A percentile compares a stretch with the other conserved stretches of the same genome.
Evolutionary conservation across 805 yeast genomes (phyloP).

Genomic region (Cyberlindnera nakhonratchasimensis): DNA sequence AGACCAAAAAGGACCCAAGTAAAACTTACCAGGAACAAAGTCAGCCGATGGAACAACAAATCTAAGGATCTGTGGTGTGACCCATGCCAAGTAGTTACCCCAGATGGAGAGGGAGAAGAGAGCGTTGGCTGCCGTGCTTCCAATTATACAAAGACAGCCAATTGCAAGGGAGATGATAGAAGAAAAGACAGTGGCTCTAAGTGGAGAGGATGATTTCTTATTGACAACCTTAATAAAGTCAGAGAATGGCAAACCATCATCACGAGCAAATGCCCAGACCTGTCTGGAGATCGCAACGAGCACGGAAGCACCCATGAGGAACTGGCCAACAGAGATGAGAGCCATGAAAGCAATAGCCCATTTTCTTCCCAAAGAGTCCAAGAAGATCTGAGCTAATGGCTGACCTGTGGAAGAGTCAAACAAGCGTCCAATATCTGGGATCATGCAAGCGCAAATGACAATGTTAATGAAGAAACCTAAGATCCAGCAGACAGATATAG

Average conservation of each 20-base stretch:
- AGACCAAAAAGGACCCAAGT: slow-evolving; percentile 49
- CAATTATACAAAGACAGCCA: slow-evolving; percentile 40
- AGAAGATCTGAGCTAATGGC: slow-evolving; percentile 62
- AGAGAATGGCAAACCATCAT: slow-evolving; percentile 66
- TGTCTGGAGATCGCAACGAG: slow-evolving; percentile 62
- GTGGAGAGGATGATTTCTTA: slow-evolving; percentile 54
- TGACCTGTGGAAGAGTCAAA: slow-evolving; percentile 48
- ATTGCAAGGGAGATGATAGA: slow-evolving; percentile 34
- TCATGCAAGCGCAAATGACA: slow-evolving; percentile 53
- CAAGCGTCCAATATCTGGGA: slow-evolving; percentile 39
- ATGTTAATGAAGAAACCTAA: slow-evolving; percentile 57
- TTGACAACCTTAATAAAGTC: slow-evolving; percentile 54
- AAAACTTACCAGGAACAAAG: slow-evolving; percentile 65
- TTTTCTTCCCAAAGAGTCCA: slow-evolving; percentile 56
- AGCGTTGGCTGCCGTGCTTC: slow-evolving; percentile 42
- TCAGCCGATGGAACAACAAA: slow-evolving; percentile 44
- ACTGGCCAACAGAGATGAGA: slow-evolving; percentile 55
- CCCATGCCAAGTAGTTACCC: slow-evolving; percentile 51
- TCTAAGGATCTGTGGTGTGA: slow-evolving; percentile 36
- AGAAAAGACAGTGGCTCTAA: slow-evolving; percentile 52
- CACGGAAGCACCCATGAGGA: slow-evolving; percentile 61
- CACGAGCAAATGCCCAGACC: slow-evolving; percentile 73
- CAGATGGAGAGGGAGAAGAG: slow-evolving; percentile 41
- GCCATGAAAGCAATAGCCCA: slow-evolving; percentile 69
- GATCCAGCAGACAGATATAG: slow-evolving; percentile 52